These are phyloP conservation scores for Leishmania arabica DNA, from an alignment of 208 protist species.

Conservation along the genomic window DNA sequence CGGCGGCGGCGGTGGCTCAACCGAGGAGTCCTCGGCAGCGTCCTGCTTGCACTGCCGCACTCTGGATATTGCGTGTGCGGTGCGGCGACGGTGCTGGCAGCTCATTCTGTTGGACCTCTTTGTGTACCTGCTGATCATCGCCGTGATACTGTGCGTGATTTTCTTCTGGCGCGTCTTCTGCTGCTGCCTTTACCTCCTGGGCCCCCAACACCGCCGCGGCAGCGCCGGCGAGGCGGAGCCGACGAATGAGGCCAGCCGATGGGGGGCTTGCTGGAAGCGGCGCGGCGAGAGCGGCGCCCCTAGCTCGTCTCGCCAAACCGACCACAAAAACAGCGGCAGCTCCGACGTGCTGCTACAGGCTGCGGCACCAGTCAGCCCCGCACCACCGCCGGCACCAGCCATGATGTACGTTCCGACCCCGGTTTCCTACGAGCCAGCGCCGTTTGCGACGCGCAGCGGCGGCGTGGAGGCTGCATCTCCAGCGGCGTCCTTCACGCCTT, in stretches of 20 bases:
- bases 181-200: constrained; percentile 22
- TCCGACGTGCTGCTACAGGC: no score
- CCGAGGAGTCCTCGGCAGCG: constrained; percentile 11
- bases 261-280: background rate
- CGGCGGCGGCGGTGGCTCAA: background rate
- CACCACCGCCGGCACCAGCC: background rate
- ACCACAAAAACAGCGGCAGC: background rate
- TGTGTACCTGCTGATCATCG: constrained; percentile 20
- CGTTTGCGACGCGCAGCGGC: background rate
- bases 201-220: background rate
- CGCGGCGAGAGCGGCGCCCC: background rate
- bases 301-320: background rate
- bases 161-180: constrained; percentile 31
- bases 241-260: background rate
- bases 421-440: background rate
- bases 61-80: constrained; percentile 34
- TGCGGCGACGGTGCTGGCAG: constrained; percentile 17
- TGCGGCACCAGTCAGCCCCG: background rate
- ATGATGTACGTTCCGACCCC: constrained; percentile 3
- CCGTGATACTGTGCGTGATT: constrained; percentile 23
- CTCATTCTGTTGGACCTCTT: constrained; percentile 29
- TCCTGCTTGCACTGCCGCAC: constrained; percentile 33
- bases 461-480: background rate
- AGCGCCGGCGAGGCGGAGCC: background rate
- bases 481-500: constrained; percentile 2